Conservation (phyloP, 2,329 filamentous ascomycete species). For the Diaporthe sp. region DNA sequence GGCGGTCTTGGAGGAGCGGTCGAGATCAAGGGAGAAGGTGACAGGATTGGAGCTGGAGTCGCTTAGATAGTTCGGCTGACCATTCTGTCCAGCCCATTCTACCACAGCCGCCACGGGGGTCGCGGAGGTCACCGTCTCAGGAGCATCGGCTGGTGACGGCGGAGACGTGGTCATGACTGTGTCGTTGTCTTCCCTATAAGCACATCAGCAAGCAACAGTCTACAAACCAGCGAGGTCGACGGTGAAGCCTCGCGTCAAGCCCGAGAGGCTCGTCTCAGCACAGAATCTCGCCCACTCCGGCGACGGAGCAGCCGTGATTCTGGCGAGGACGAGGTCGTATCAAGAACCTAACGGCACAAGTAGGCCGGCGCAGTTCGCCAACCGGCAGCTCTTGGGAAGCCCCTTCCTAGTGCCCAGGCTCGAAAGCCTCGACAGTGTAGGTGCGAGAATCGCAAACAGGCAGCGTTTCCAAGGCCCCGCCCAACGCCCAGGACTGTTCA, state of each 20-base stretch:
- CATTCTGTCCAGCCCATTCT: conserved; percentile 18
- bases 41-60: conserved; percentile 17
- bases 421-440: conserved; percentile 14
- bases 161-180: not conserved
- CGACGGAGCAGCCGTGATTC: not conserved
- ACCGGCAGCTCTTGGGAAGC: conserved; percentile 24
- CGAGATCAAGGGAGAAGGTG: not conserved
- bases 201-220: conserved; percentile 15
- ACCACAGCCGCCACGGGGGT: conserved; percentile 9
- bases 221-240: not conserved
- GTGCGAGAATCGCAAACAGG: conserved; percentile 21
- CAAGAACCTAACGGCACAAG: conserved; percentile 7
- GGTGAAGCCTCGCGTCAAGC: conserved; percentile 5
- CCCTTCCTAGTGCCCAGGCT: conserved; percentile 20
- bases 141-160: not conserved
- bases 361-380: not conserved
- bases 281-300: conserved; percentile 5
- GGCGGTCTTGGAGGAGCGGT: conserved; percentile 9
- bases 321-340: not conserved
- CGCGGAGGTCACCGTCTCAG: not conserved
- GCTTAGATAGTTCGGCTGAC: not conserved
- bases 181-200: not conserved
- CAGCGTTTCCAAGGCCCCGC: conserved; percentile 25
- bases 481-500: conserved; percentile 8
- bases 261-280: not conserved